These are phyloP conservation scores for Spatholobus suberectus DNA, from an alignment of 306 rosid species.

Conservation along the genomic window DNA sequence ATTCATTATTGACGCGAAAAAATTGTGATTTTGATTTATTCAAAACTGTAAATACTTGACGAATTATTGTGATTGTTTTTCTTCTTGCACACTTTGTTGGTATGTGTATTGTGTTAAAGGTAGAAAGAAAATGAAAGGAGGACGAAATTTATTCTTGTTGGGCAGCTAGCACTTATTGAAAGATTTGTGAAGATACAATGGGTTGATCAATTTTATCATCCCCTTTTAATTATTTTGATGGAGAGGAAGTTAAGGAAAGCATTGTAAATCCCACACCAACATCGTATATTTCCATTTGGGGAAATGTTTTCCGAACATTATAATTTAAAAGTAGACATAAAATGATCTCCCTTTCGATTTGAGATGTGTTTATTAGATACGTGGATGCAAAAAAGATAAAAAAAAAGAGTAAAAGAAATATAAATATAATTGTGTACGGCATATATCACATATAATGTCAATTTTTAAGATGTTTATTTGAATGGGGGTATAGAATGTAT, in stretches of 20 bases:
- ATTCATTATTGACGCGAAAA: neutral
- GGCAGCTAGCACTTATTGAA: no score
- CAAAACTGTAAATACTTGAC: neutral
- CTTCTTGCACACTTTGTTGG: neutral
- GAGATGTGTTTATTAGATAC: neutral
- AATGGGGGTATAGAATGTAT: no score
- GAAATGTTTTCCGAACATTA: neutral
- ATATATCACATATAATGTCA: no score
- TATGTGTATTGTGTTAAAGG: neutral
- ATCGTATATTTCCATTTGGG: neutral
- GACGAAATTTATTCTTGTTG: no score
- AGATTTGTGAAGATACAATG: neutral
- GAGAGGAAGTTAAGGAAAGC: neutral
- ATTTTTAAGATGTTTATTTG: no score
- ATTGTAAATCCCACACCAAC: neutral
- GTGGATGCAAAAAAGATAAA: neutral
- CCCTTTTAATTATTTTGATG: neutral
- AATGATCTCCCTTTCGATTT: neutral
- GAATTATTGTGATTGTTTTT: neutral
- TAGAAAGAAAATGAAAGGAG: neutral
- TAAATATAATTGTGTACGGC: no score
- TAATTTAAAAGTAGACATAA: neutral
- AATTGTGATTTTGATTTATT: neutral
- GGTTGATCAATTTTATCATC: neutral
- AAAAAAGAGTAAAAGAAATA: neutral